phyloP scores from a whole-genome alignment of 1,284 basidiomycete genomes.

The Paramarasmius palmivorus region DNA sequence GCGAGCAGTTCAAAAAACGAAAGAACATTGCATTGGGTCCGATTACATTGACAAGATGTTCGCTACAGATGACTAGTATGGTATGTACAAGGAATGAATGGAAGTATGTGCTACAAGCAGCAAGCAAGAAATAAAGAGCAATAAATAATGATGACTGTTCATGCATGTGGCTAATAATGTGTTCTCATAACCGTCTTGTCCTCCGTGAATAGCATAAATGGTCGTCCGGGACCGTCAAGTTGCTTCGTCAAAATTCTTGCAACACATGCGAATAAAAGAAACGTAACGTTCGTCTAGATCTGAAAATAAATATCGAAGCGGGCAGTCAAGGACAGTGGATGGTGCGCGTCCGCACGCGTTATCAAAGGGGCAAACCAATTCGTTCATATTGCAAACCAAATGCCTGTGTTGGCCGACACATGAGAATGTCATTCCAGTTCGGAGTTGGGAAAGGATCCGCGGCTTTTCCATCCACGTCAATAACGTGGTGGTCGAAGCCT shows the following conservation, averaged over 20 bases:
- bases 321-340: slow-evolving; percentile 20
- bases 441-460: slow-evolving; percentile 52
- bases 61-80: too few species aligned
- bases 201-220: slow-evolving; percentile 1
- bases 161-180: slow-evolving; percentile 19
- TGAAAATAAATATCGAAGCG: slow-evolving; percentile 15
- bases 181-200: too few species aligned
- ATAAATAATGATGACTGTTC: not conserved
- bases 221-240: too few species aligned
- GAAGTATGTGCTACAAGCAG: not conserved
- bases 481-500: slow-evolving; percentile 54
- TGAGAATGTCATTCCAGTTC: slow-evolving; percentile 74
- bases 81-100: slow-evolving; percentile 1
- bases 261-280: slow-evolving; percentile 12
- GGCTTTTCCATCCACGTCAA: slow-evolving; percentile 49
- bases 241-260: too few species aligned
- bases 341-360: slow-evolving; percentile 8
- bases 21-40: too few species aligned
- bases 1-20: too few species aligned
- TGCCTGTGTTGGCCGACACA: slow-evolving; percentile 58
- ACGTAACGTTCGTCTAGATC: slow-evolving; percentile 13
- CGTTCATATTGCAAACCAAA: slow-evolving; percentile 55
- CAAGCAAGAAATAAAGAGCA: not conserved
- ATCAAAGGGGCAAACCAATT: slow-evolving; percentile 34
- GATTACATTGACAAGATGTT: too few species aligned